Percentiles rank a stretch among this genome's conserved stretches.
phyloP scores from a whole-genome alignment of 805 yeast species.

The Cyberlindnera misumaiensis region DNA sequence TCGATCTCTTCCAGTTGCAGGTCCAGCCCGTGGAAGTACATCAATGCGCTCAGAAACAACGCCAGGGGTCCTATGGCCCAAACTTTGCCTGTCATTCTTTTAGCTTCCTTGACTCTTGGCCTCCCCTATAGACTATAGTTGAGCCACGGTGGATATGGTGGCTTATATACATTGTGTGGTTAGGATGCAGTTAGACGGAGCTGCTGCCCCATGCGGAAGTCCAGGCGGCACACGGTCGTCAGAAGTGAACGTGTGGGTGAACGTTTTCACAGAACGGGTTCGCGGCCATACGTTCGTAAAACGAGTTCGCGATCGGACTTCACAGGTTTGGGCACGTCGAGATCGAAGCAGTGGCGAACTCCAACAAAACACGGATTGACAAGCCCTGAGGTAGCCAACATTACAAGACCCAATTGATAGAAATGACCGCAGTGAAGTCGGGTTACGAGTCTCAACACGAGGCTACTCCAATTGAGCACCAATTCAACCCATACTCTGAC shows the following conservation, averaged over 20 bases:
- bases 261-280: too few relatives aligned
- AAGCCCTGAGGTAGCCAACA: too few relatives aligned
- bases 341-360: slow-evolving; percentile 1
- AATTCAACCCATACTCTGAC: slow-evolving; percentile 88
- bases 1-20: neutral
- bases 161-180: too few relatives aligned
- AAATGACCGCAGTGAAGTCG: slow-evolving; percentile 46
- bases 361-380: neutral
- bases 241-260: too few relatives aligned
- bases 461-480: slow-evolving; percentile 74
- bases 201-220: too few relatives aligned
- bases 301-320: slow-evolving; percentile 1
- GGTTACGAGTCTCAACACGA: slow-evolving; percentile 55
- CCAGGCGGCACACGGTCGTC: too few relatives aligned
- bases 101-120: too few relatives aligned
- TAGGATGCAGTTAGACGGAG: too few relatives aligned
- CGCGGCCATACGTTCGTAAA: neutral
- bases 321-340: neutral
- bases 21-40: too few relatives aligned
- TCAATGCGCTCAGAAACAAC: neutral
- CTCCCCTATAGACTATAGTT: too few relatives aligned
- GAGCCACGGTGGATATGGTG: too few relatives aligned
- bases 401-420: neutral
- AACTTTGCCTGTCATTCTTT: too few relatives aligned
- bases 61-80: neutral